Evolutionary conservation across 148 eudicot genomes (phyloP), one percentile per base, ranked within the genome.

Genomic region (Vaccinium darrowii): DNA sequence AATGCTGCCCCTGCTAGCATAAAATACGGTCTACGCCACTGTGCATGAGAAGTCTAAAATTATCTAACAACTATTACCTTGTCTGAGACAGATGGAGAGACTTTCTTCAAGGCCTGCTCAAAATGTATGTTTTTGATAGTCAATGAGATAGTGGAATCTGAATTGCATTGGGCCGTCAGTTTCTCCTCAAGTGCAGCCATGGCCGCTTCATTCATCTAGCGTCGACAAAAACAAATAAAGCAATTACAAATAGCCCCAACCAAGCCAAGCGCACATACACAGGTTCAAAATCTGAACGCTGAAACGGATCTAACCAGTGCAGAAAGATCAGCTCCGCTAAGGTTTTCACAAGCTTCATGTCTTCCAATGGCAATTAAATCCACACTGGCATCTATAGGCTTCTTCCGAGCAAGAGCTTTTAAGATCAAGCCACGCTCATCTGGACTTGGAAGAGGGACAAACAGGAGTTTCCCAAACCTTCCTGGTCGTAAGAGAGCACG

Each of bases 301-400:
- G 12, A 23, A 80, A 58, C 16, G 50, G 53, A 80, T 82, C 90
- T 62, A 84, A 95, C 98, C 94, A 95, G 88, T 43, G 96, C 93
- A 84, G 90, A 79, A 81, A 95, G 98, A 88, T 95, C 98, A 75
- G 98, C 98, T 76, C 98, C 98, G 81, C 98, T 95, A 53, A 95
- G 82, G 87, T 91, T 90, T 72, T 90, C 89, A 87, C 96, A 92
- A 76, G 89, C 88, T 39, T 85, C 83, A 74, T 88, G 89, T 84
- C 57, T 88, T 39, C 91, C 98, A 49, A 95, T 79, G 52, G 93
- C 91, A 80, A 90, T 85, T 86, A 95, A 90, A 91, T 95, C 96
- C 33, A 95, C 94, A 77, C 83, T 84, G 63, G 88, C 77, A 87
- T 94, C 98, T 81, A 95, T 71, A 15, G 93, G 95, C 84, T 94